These are phyloP conservation scores for Artomyces pyxidatus DNA, from an alignment of 768 basidiomycete species.

Conservation along the genomic window DNA sequence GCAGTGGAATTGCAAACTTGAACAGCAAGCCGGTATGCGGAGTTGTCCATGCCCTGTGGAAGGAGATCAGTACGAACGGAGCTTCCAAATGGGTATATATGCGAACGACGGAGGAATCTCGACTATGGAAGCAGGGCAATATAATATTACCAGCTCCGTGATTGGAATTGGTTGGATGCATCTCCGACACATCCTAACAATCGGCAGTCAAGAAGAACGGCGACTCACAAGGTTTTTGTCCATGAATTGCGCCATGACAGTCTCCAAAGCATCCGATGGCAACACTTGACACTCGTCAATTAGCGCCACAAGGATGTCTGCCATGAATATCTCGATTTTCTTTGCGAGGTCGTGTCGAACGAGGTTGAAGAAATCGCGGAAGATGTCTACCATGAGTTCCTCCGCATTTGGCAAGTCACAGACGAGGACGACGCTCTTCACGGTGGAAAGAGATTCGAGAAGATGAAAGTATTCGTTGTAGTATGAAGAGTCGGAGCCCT, in stretches of 20 bases:
- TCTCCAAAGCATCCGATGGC: constrained; percentile 73
- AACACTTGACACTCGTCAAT: constrained; percentile 79
- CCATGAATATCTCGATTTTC: constrained; percentile 78
- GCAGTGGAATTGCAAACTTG: constrained; percentile 78
- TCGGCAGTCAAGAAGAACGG: background rate
- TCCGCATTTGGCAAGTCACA: constrained; percentile 87
- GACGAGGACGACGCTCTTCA: constrained; percentile 90
- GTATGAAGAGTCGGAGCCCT: constrained; percentile 71
- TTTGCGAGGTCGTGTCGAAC: constrained; percentile 67
- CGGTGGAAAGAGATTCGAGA: constrained; percentile 87
- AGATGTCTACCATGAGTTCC: constrained; percentile 75
- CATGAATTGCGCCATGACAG: constrained; percentile 78
- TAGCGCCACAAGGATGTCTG: constrained; percentile 84
- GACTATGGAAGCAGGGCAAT: too few species aligned
- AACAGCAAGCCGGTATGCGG: constrained; percentile 75
- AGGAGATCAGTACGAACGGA: background rate
- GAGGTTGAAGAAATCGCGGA: constrained; percentile 75
- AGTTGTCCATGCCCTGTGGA: constrained; percentile 55
- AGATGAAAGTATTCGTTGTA: constrained; percentile 92
- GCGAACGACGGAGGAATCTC: too few species aligned
- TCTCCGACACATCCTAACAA: too few species aligned
- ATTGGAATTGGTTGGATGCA: too few species aligned
- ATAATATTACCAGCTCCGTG: too few species aligned
- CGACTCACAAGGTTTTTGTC: constrained; percentile 62
- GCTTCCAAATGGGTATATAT: too few species aligned